Evolutionary conservation across 2,329 filamentous ascomycete species (phyloP), one percentile per base, ranked within the genome.

Genomic region (Paramyrothecium roridum): DNA sequence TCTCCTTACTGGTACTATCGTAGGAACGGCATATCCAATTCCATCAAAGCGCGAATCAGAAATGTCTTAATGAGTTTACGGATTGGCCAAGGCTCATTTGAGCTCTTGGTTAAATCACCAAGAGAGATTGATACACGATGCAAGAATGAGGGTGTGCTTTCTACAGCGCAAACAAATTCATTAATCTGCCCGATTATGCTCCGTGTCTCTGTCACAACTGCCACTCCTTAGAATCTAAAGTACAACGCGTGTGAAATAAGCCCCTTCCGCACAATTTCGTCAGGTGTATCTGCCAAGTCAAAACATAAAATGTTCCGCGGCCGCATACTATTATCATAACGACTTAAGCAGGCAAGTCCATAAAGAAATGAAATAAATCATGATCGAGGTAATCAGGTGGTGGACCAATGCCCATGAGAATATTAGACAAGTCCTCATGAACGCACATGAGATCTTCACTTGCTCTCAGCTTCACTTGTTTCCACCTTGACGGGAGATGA

Each of bases 401-500:
- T 52, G 54, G 54, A 53, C 50, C 53, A 52, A 37, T 48, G 22
- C 26, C 48, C 47, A 45, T 54, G 52, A 54, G 55, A 21, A 54
- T 47, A 26, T 53, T 33, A 54, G 21, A 33, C 17, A 16, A 46
- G 19, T 22, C 37, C 6, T 10, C 26, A 30, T 30, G 26, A 43
- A 13, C 16, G 37, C 26, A 19, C 37, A 43, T 17, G 7, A 19
- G 37, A 19, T 13, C 7, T 33, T 59, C 59, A 67, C 57, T 66
- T 55, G 26, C 54, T 53, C 26, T 67, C 66, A 57, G 67, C 68
- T 60, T 70, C 69, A 34, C 43, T 21, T 21, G 43, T 66, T 57
- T 77, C 76, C 63, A 72, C 70, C 62, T 80, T 80, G 56, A 68
- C 64, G 16, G 71, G 67, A 23, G 81, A 80, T 47, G 81, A 83